Evolutionary conservation across 495 filamentous ascomycete genomes (phyloP).

Genomic region (Hypomontagnella submonticulosa): DNA sequence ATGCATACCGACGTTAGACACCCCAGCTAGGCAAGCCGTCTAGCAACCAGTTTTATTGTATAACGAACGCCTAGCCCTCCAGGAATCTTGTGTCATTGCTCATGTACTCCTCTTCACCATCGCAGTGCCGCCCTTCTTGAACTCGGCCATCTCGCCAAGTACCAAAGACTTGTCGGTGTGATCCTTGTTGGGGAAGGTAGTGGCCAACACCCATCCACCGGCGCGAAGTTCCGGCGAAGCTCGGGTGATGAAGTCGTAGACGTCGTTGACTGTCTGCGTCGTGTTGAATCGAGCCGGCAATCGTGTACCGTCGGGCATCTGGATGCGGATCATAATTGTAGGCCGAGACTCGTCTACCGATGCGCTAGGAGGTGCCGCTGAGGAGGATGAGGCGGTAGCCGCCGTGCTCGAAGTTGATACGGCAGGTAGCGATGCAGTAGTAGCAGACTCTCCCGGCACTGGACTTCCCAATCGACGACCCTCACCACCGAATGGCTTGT

Average conservation of each 20-base stretch:
- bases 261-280: constrained; percentile 87
- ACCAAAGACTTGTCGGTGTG: constrained; percentile 75
- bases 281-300: constrained; percentile 91
- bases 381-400: constrained; percentile 55
- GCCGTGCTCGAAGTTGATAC: constrained; percentile 54
- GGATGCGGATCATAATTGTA: constrained; percentile 81
- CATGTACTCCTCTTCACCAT: constrained; percentile 73
- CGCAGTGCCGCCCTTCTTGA: constrained; percentile 81
- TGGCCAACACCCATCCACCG: constrained; percentile 84
- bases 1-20: constrained; percentile 16
- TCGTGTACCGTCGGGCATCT: constrained; percentile 89
- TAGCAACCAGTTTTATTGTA: constrained; percentile 24
- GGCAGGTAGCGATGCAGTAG: constrained; percentile 48
- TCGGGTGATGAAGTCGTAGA: constrained; percentile 84
- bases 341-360: constrained; percentile 81
- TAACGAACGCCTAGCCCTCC: constrained; percentile 3
- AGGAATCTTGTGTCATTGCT: neutral
- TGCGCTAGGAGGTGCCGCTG: constrained; percentile 55
- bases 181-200: constrained; percentile 96
- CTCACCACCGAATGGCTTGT: constrained; percentile 83
- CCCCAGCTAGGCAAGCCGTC: neutral
- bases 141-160: constrained; percentile 82
- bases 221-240: constrained; percentile 67
- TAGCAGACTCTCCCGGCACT: constrained; percentile 70
- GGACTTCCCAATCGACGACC: constrained; percentile 93